These are phyloP conservation scores for Ascochyta viciae-villosae DNA, from an alignment of 2,329 filamentous ascomycete species.

Conservation along the genomic window DNA sequence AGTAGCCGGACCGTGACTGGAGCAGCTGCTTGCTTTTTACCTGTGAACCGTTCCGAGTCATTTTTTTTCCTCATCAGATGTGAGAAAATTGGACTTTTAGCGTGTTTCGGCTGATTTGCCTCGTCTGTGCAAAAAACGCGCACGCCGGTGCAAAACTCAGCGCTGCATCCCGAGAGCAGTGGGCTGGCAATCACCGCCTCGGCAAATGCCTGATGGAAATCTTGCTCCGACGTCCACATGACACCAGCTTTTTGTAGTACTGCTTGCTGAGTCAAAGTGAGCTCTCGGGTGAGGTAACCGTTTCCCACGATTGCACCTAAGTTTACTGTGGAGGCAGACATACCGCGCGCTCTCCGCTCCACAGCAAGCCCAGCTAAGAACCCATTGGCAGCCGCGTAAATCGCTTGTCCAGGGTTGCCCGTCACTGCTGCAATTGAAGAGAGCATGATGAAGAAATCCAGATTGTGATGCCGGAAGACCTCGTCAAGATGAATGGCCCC, in stretches of 20 bases:
- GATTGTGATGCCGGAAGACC: slow-evolving; percentile 11
- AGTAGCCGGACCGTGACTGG: background rate
- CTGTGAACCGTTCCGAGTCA: no score
- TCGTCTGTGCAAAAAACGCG: background rate
- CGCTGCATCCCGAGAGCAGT: background rate
- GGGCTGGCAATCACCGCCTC: slow-evolving; percentile 13
- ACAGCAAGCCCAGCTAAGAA: slow-evolving; percentile 53
- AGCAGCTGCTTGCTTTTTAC: background rate
- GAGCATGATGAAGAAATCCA: slow-evolving; percentile 39
- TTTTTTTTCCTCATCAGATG: background rate
- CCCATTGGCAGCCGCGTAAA: slow-evolving; percentile 32
- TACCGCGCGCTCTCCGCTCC: slow-evolving; percentile 48
- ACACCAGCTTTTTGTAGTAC: slow-evolving; percentile 7
- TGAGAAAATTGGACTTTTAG: slow-evolving; percentile 2
- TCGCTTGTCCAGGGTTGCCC: slow-evolving; percentile 27
- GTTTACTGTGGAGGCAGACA: slow-evolving; percentile 45
- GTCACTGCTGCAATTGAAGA: slow-evolving; percentile 24
- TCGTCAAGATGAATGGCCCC: slow-evolving; percentile 26
- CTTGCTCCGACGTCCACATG: slow-evolving; percentile 21
- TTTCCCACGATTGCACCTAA: slow-evolving; percentile 51
- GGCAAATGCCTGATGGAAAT: slow-evolving; percentile 25
- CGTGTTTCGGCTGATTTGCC: background rate
- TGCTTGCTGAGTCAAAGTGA: slow-evolving; percentile 30
- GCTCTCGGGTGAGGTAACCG: slow-evolving; percentile 40
- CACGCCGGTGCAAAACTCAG: slow-evolving; percentile 5